phyloP scores from a whole-genome alignment of 495 filamentous ascomycete species.

The Massariosphaeria phaeospora region DNA sequence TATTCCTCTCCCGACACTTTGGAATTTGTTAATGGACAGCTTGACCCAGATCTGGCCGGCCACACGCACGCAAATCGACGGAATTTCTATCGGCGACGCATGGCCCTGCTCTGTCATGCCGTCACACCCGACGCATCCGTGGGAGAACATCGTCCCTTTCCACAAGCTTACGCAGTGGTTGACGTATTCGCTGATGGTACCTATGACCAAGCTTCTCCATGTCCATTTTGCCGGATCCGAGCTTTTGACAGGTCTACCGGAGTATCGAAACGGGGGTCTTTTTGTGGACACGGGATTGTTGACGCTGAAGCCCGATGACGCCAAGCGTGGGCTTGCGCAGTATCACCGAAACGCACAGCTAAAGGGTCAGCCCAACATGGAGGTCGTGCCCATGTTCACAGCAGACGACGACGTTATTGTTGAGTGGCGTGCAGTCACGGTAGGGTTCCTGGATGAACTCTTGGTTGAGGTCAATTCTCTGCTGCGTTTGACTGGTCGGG shows the following conservation, averaged over 20 bases:
- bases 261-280: slow-evolving; percentile 83
- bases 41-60: slow-evolving; percentile 84
- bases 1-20: slow-evolving; percentile 84
- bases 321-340: slow-evolving; percentile 60
- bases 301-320: slow-evolving; percentile 62
- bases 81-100: slow-evolving; percentile 84
- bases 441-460: slow-evolving; percentile 77
- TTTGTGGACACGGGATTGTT: slow-evolving; percentile 79
- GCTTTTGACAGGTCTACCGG: slow-evolving; percentile 75
- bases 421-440: slow-evolving; percentile 78
- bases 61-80: slow-evolving; percentile 82
- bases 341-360: slow-evolving; percentile 69
- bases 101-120: slow-evolving; percentile 88
- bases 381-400: slow-evolving; percentile 72
- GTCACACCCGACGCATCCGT: slow-evolving; percentile 65
- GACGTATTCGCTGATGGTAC: slow-evolving; percentile 82
- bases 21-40: slow-evolving; percentile 84
- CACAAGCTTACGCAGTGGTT: slow-evolving; percentile 91
- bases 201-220: slow-evolving; percentile 71
- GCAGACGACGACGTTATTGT: slow-evolving; percentile 80
- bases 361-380: slow-evolving; percentile 66
- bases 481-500: slow-evolving; percentile 50
- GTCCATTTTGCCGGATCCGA: slow-evolving; percentile 73
- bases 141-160: slow-evolving; percentile 94
- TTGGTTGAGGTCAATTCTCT: slow-evolving; percentile 66